phyloP scores from a whole-genome alignment of 2,329 filamentous ascomycete species.

The Xylariaceae sp. region DNA sequence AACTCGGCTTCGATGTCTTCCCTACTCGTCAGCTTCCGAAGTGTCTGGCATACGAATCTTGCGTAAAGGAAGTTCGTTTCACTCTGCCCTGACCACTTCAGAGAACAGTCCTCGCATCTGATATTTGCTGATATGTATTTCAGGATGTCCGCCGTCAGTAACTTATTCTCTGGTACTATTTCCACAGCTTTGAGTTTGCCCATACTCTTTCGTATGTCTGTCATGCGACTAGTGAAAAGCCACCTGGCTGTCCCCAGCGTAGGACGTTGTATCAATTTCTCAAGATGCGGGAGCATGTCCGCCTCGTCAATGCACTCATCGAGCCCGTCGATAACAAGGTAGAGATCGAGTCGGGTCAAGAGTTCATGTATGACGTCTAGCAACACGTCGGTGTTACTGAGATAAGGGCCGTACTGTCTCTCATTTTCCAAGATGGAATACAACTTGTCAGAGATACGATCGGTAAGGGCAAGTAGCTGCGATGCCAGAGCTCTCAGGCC shows the following conservation, averaged over 20 bases:
- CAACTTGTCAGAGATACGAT: slow-evolving; percentile 5
- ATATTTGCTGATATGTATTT: slow-evolving; percentile 4
- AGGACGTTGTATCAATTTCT: slow-evolving; percentile 2
- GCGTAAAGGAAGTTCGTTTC: slow-evolving; percentile 10
- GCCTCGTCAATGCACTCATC: slow-evolving; percentile 10
- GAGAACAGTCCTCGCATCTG: slow-evolving; percentile 4
- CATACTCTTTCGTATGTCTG: slow-evolving; percentile 6
- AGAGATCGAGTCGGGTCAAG: slow-evolving; percentile 4
- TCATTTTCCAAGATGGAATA: slow-evolving; percentile 6
- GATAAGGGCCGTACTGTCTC: slow-evolving; percentile 3
- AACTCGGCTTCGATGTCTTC: slow-evolving; percentile 7
- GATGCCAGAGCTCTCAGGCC: slow-evolving; percentile 7
- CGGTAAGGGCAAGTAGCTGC: slow-evolving; percentile 6
- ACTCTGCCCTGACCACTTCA: slow-evolving; percentile 2
- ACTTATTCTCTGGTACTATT: slow-evolving; percentile 1
- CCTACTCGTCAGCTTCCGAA: slow-evolving; percentile 8
- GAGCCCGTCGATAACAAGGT: slow-evolving; percentile 8
- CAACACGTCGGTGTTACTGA: slow-evolving; percentile 3
- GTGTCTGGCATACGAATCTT: slow-evolving; percentile 7
- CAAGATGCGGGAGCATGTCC: slow-evolving; percentile 1
- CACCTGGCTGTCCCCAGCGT: slow-evolving; percentile 6
- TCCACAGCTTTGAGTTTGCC: slow-evolving; percentile 5
- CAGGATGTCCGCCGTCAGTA: slow-evolving; percentile 6
- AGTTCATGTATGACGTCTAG: slow-evolving; percentile 8
- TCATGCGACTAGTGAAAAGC: slow-evolving; percentile 7